These are phyloP conservation scores for Pyrrhoderma noxium DNA, from an alignment of 1,284 basidiomycete genomes.

Conservation along the genomic window DNA sequence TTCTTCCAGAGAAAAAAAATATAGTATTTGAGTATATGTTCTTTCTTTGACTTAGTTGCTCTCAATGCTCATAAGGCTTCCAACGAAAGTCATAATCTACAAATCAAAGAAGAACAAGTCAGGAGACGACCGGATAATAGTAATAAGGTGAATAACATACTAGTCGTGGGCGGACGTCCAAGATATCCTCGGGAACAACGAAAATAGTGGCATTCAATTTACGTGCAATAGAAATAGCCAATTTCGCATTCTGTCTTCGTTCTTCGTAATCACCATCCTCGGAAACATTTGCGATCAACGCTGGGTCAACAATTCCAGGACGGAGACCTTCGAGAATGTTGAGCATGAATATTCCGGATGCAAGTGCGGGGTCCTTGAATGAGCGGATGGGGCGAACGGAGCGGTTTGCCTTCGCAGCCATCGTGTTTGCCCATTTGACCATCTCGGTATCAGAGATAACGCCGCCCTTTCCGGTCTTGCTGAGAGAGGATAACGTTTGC, in stretches of 20 bases:
- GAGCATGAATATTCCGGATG: constrained; percentile 89
- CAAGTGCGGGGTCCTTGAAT: constrained; percentile 92
- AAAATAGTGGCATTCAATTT: constrained; percentile 98
- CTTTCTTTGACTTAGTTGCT: constrained; percentile 1
- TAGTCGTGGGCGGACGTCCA: constrained; percentile 78
- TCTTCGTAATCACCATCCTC: constrained; percentile 81
- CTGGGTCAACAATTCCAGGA: constrained; percentile 93
- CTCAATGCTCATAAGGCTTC: constrained; percentile 33
- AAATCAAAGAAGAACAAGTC: constrained; percentile 32
- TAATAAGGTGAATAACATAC: constrained; percentile 38
- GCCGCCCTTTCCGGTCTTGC: constrained; percentile 64
- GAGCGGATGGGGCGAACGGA: constrained; percentile 73
- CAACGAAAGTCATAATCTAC: constrained; percentile 47
- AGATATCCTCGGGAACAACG: constrained; percentile 94
- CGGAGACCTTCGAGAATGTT: constrained; percentile 87
- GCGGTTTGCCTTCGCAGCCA: constrained; percentile 67
- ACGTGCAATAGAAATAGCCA: constrained; percentile 95
- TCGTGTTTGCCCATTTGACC: constrained; percentile 92
- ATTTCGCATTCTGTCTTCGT: constrained; percentile 87
- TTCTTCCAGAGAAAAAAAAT: neutral
- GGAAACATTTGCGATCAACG: constrained; percentile 60
- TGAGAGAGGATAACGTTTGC: constrained; percentile 80
- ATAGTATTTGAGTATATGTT: neutral
- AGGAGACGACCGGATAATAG: neutral
- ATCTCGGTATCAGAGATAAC: constrained; percentile 91